phyloP scores from a whole-genome alignment of 2,329 filamentous ascomycete species.

The Calonectria hawksworthii region DNA sequence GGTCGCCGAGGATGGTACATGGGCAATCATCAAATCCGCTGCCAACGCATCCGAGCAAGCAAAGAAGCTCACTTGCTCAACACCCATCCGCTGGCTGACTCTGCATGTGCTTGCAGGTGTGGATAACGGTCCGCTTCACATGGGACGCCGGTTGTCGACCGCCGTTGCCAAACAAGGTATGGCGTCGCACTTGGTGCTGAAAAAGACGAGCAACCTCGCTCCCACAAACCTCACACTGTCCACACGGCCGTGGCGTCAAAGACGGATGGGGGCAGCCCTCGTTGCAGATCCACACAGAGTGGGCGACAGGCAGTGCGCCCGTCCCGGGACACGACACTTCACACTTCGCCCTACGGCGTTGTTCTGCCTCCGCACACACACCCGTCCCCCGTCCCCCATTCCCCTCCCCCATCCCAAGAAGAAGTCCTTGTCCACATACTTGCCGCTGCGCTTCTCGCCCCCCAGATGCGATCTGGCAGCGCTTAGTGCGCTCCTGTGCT shows the following conservation, averaged over 20 bases:
- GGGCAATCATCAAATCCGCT: conserved; percentile 5
- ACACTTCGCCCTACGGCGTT: conserved; percentile 36
- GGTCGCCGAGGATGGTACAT: background rate
- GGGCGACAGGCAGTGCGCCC: conserved; percentile 23
- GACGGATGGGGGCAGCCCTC: conserved; percentile 14
- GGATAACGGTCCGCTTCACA: conserved; percentile 44
- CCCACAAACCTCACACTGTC: conserved; percentile 6
- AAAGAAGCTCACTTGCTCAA: conserved; percentile 27
- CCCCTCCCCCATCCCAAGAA: conserved; percentile 38
- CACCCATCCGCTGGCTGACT: conserved; percentile 37
- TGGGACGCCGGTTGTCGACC: conserved; percentile 34
- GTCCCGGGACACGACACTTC: conserved; percentile 42
- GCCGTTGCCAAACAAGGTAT: conserved; percentile 29
- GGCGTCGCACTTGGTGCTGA: conserved; percentile 18
- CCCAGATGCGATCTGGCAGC: conserved; percentile 49
- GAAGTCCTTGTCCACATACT: conserved; percentile 46
- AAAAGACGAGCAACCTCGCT: conserved; percentile 14
- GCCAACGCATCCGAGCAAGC: conserved; percentile 25
- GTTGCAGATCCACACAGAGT: conserved; percentile 27
- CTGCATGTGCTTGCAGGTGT: conserved; percentile 35
- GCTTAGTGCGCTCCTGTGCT: conserved; percentile 48
- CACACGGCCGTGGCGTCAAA: conserved; percentile 33
- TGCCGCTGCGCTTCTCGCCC: conserved; percentile 44
- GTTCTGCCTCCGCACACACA: conserved; percentile 25
- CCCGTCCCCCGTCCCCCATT: conserved; percentile 32